Percentiles rank a stretch among this genome's conserved stretches.
Conservation (phyloP, 495 filamentous ascomycete species). For the Xanthoparmelia taractica region DNA sequence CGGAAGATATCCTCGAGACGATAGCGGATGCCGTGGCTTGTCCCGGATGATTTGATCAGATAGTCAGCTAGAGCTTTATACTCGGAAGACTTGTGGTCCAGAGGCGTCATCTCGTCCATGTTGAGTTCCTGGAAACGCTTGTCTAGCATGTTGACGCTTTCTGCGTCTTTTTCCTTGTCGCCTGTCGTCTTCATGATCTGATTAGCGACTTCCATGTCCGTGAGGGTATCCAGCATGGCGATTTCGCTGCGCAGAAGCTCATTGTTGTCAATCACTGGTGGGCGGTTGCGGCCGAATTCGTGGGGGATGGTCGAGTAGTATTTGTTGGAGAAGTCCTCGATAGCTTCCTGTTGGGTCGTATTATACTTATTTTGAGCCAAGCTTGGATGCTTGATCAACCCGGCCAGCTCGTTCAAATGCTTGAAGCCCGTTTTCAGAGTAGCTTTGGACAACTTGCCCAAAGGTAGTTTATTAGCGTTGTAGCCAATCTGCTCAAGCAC, state of each 20-base stretch:
- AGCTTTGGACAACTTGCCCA: constrained; percentile 73
- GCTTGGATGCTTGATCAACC: constrained; percentile 46
- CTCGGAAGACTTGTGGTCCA: constrained; percentile 52
- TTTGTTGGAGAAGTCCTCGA: constrained; percentile 57
- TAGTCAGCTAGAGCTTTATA: constrained; percentile 58
- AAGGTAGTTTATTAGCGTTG: constrained; percentile 66
- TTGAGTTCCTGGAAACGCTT: constrained; percentile 60
- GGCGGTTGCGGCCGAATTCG: constrained; percentile 63
- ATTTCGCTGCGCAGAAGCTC: constrained; percentile 61
- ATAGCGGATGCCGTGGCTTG: constrained; percentile 42
- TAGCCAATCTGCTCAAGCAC: constrained; percentile 65
- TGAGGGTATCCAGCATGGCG: constrained; percentile 55
- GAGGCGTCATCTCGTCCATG: constrained; percentile 64
- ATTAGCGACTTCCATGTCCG: constrained; percentile 74
- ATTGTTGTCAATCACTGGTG: constrained; percentile 52
- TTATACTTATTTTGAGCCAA: constrained; percentile 43
- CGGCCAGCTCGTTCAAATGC: constrained; percentile 63
- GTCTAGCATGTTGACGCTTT: constrained; percentile 51
- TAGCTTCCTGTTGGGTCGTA: constrained; percentile 33
- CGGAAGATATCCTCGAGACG: constrained; percentile 70
- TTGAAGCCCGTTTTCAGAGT: constrained; percentile 67
- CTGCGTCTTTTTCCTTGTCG: constrained; percentile 26
- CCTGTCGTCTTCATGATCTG: constrained; percentile 64
- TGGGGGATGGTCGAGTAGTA: constrained; percentile 83
- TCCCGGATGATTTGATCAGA: constrained; percentile 52